Evolutionary conservation across 805 yeast species (phyloP), one percentile per base, ranked within the genome.

Genomic region (Phaffomyces thermotolerans): DNA sequence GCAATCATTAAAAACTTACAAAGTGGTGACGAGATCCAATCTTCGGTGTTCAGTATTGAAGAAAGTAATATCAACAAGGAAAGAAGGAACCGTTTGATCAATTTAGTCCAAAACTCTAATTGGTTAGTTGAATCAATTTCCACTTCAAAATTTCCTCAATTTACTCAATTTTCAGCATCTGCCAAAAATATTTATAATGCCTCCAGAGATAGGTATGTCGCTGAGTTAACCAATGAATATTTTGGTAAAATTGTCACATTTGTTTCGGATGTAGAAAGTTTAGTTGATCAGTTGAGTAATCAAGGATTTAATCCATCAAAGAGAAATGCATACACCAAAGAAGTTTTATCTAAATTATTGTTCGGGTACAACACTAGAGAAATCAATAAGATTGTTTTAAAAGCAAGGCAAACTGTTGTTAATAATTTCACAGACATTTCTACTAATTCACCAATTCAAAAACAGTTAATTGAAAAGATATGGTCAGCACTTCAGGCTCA

Each of bases 401-500:
- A 74, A 15, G 66, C 85, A 30, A 75, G 76, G 39, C 64, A 68
- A 37, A 76, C 78, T 38, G 72, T 90, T 43, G 73, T 74, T 27
- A 65, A 68, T 41, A 84, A 85, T 53, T 76, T 79, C 29, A 27
- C 29, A 47, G 49, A 52, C 7, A 50, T 51, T 13, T 40, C 39
- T 1, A 57, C 58, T 12, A 57, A 60, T 1, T 42, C 66, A 30
- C 71, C 68, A 46, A 64, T 71, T 47, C 84, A 79, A 53, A 71
- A 68, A 39, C 78, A 72, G 37, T 58, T 86, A 34, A 63, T 79
- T 34, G 78, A 75, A 33, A 76, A 73, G 54, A 70, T 87, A 44
- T 82, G 95, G 93, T 67, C 72, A 14, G 79, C 84, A 17, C 64
- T 85, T 45, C 87, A 82, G 51, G 79, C 77, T 18, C 77, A 78